Evolutionary conservation across 257 asterid species (phyloP).

Genomic region (Cruciata laevipes): DNA sequence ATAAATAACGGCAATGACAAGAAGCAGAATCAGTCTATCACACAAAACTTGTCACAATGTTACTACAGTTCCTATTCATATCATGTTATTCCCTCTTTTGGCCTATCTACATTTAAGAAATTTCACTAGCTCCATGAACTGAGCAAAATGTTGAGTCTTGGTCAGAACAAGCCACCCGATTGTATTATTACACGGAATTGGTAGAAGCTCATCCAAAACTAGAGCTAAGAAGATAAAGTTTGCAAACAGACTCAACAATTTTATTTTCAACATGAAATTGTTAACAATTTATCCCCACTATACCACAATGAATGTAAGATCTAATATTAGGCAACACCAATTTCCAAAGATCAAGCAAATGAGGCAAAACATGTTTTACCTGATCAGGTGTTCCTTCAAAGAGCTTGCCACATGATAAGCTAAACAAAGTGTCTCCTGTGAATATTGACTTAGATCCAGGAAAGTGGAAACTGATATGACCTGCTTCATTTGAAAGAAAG

Average conservation of each 20-base stretch:
- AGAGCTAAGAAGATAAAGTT: neutral
- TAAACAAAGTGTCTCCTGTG: conserved; percentile 91
- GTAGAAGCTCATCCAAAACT: neutral
- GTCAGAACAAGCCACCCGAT: neutral
- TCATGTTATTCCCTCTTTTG: neutral
- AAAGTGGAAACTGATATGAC: conserved; percentile 85
- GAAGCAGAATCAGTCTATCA: neutral
- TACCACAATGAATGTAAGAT: neutral
- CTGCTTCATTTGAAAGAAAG: conserved; percentile 27
- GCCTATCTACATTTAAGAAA: neutral
- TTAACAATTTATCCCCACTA: neutral
- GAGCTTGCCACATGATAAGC: conserved; percentile 93
- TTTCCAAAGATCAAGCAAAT: conserved; percentile 10
- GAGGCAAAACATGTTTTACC: conserved; percentile 30
- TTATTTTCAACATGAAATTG: neutral
- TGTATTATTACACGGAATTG: neutral
- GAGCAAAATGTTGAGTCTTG: neutral
- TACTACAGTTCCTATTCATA: neutral
- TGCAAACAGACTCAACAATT: neutral
- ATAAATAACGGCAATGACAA: neutral
- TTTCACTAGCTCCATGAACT: neutral
- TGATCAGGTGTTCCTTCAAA: conserved; percentile 89
- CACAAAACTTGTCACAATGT: neutral
- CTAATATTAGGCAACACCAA: neutral
- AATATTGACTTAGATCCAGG: conserved; percentile 79